Evolutionary conservation across 805 yeast genomes (phyloP).

Genomic region (Myxozyma neotropica): DNA sequence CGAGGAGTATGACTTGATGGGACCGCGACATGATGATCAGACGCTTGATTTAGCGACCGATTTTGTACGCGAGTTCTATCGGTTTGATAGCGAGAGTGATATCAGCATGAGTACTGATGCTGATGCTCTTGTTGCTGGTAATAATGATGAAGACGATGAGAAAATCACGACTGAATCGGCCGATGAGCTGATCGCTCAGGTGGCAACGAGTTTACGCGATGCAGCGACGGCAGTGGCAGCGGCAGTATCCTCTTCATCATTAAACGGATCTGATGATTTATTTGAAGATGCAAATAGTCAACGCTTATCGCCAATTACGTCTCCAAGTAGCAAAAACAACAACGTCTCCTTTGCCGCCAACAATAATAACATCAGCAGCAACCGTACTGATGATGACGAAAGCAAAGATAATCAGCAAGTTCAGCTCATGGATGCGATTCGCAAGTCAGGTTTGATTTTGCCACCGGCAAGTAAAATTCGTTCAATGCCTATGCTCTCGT

Average conservation of each 20-base stretch:
- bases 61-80: conserved; percentile 30
- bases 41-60: conserved; percentile 20
- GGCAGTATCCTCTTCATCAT: not conserved
- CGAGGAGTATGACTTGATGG: not conserved
- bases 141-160: not conserved
- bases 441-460: conserved; percentile 12
- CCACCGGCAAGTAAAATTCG: conserved; percentile 7
- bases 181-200: not conserved
- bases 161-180: not conserved
- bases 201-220: not conserved
- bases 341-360: not conserved
- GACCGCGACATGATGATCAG: conserved; percentile 1
- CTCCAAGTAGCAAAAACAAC: too few species aligned
- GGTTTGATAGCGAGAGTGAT: conserved; percentile 18
- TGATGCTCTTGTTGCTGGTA: not conserved
- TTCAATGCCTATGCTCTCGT: not conserved
- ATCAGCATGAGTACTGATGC: not conserved
- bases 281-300: conserved; percentile 7
- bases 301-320: conserved; percentile 3
- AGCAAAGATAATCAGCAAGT: not conserved
- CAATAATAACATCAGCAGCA: not conserved
- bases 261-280: not conserved
- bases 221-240: not conserved
- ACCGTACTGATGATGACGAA: not conserved
- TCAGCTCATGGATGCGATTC: not conserved